These are phyloP conservation scores for Fusarium brevicatenulatum DNA, from an alignment of 2,329 filamentous ascomycete species.

Conservation along the genomic window DNA sequence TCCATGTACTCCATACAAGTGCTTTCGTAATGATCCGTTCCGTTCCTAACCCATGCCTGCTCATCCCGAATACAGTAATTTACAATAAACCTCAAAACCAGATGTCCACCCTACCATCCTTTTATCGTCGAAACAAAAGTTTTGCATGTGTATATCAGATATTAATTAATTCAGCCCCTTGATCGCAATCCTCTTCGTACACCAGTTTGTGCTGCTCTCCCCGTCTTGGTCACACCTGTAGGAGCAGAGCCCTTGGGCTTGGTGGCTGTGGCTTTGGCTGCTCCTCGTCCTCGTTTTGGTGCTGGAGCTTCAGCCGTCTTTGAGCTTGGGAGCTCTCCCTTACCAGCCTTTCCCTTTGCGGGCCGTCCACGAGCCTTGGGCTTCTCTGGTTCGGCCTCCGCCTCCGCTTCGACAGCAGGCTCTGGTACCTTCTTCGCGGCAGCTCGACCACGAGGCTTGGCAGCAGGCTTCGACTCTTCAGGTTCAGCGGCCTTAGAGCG, in stretches of 20 bases:
- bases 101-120: background rate
- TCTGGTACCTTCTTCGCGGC: conserved; percentile 12
- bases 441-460: conserved; percentile 26
- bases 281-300: conserved; percentile 27
- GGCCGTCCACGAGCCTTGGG: conserved; percentile 32
- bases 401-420: background rate
- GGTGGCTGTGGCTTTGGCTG: conserved; percentile 4
- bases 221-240: conserved; percentile 35
- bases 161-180: conserved; percentile 9
- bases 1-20: conserved; percentile 4
- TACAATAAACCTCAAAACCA: conserved; percentile 3
- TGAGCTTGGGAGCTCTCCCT: conserved; percentile 36
- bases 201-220: conserved; percentile 25
- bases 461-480: background rate
- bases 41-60: background rate
- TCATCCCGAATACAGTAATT: background rate
- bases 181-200: conserved; percentile 35
- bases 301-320: conserved; percentile 11
- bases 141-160: background rate
- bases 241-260: conserved; percentile 25
- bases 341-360: conserved; percentile 38
- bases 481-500: conserved; percentile 16
- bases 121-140: background rate
- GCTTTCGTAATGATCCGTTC: background rate
- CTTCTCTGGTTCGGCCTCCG: conserved; percentile 11